A percentile compares a stretch with the other conserved stretches of the same genome.
Conservation (phyloP, 768 basidiomycete genomes). For the Chalciporus sphaerocephalus region DNA sequence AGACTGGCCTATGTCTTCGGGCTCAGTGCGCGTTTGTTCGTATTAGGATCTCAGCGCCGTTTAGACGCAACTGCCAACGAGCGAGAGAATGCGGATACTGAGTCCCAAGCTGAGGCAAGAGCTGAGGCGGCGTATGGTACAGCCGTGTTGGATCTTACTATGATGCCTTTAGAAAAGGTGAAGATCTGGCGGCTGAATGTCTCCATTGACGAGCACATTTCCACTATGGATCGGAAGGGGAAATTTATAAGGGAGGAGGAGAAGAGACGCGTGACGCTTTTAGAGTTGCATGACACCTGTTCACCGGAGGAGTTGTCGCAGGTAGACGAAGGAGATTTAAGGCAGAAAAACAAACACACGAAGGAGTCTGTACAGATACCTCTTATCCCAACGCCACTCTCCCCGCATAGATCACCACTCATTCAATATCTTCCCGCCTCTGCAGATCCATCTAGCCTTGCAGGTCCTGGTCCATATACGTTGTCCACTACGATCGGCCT, state of each 20-base stretch:
- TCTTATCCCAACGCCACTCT: conserved; percentile 28
- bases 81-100: background rate
- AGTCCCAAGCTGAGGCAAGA: conserved; percentile 4
- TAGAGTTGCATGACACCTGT: conserved; percentile 20
- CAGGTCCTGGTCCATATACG: conserved; percentile 26
- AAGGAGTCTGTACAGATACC: conserved; percentile 10
- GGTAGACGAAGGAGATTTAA: conserved; percentile 2
- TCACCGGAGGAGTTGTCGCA: conserved; percentile 8
- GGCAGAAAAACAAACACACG: conserved; percentile 15
- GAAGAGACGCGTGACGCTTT: conserved; percentile 6
- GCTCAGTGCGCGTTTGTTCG: conserved; percentile 75
- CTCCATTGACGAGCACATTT: conserved; percentile 56
- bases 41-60: conserved; percentile 52
- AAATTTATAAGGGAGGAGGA: conserved; percentile 3
- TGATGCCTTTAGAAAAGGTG: conserved; percentile 85
- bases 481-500: conserved; percentile 16
- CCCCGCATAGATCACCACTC: conserved; percentile 28
- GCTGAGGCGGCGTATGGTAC: conserved; percentile 39
- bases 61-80: background rate
- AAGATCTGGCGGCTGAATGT: conserved; percentile 74
- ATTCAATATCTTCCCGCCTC: conserved; percentile 12
- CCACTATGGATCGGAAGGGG: conserved; percentile 4
- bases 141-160: conserved; percentile 70
- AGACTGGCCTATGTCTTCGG: conserved; percentile 81
- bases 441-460: conserved; percentile 20